These are phyloP conservation scores for Solanum chacoense DNA, from an alignment of 305 asterid species.

Conservation along the genomic window DNA sequence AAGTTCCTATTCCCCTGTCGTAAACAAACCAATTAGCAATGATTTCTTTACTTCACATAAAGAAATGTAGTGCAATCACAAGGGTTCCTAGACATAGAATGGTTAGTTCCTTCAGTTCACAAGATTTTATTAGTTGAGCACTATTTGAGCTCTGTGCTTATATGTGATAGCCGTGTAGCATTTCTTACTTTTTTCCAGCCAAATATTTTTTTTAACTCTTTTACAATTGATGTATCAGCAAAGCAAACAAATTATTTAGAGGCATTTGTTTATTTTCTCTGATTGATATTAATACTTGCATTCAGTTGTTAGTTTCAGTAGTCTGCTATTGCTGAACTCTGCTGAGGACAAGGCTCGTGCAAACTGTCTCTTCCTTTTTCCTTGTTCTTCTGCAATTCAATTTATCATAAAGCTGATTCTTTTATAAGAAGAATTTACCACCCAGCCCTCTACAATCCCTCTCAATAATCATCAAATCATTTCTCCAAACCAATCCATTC, in stretches of 20 bases:
- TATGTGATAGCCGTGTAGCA: not conserved
- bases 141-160: not conserved
- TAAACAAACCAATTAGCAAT: constrained; percentile 1
- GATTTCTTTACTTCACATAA: not conserved
- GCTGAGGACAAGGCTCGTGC: not conserved
- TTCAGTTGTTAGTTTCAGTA: not conserved
- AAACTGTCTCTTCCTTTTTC: not conserved
- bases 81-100: not conserved
- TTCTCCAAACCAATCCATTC: not conserved
- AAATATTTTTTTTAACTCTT: not conserved
- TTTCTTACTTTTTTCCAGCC: not conserved
- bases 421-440: not conserved
- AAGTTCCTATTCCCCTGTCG: constrained; percentile 55
- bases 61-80: not conserved
- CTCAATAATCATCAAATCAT: not conserved
- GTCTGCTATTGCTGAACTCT: not conserved
- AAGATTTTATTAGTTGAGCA: not conserved
- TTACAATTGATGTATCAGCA: not conserved
- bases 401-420: not conserved
- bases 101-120: not conserved
- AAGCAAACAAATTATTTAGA: not conserved
- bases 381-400: not conserved
- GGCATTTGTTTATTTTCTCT: not conserved
- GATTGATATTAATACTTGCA: not conserved
- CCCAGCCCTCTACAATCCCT: not conserved